phyloP scores from a whole-genome alignment of 306 rosid genomes.

The Abrus pulchellus region DNA sequence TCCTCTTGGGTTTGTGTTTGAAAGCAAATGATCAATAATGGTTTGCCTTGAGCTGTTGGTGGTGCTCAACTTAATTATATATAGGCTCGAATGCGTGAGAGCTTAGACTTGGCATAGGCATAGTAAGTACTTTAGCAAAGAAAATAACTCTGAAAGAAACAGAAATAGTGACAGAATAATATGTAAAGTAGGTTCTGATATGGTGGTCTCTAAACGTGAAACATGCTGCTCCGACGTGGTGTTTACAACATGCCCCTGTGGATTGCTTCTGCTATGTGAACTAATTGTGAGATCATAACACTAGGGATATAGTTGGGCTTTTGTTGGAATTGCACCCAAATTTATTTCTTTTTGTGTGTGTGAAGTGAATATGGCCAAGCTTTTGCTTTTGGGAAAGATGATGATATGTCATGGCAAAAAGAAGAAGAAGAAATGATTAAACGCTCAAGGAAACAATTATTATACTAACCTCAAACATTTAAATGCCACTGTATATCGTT shows the following conservation, averaged over 20 bases:
- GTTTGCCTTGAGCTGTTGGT: not conserved
- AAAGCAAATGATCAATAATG: conserved; percentile 7
- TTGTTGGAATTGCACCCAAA: not conserved
- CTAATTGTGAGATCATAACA: not conserved
- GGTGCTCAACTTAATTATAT: conserved; percentile 31
- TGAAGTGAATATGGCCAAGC: conserved; percentile 16
- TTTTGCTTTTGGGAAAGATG: conserved; percentile 20
- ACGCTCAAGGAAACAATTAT: not conserved
- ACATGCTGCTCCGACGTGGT: conserved; percentile 13
- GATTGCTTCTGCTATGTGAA: not conserved
- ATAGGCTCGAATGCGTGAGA: conserved; percentile 36
- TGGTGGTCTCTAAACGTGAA: conserved; percentile 5
- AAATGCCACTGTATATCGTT: not conserved
- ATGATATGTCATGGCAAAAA: not conserved
- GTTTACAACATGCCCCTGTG: not conserved
- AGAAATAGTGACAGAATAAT: conserved; percentile 19
- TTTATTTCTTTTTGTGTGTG: not conserved
- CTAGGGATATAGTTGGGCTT: conserved; percentile 18
- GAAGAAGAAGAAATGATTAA: not conserved
- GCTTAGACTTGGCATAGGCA: conserved; percentile 7
- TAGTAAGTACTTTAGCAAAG: not conserved
- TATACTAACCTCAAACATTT: not conserved
- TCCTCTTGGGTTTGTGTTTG: conserved; percentile 20
- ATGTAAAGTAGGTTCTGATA: conserved; percentile 26
- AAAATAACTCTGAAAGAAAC: not conserved